Evolutionary conservation across 176 grass and related monocot genomes (phyloP).

Genomic region (Aegilops tauschii): DNA sequence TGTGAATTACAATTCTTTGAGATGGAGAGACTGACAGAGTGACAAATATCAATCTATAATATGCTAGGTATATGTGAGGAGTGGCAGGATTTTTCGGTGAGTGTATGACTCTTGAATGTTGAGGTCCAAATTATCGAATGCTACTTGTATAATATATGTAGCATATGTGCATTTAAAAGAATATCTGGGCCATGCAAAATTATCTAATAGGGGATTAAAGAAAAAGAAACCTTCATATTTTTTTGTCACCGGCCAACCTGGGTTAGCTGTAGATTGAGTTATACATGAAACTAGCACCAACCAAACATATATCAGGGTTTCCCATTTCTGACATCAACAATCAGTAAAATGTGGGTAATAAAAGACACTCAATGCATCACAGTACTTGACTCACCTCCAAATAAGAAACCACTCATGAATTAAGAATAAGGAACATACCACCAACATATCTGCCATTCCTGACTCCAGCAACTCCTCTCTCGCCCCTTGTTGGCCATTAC

Average conservation of each 20-base stretch:
- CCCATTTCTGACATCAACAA: not conserved
- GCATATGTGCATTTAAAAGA: not conserved
- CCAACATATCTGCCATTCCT: slow-evolving; percentile 73
- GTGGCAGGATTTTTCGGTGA: too few relatives aligned
- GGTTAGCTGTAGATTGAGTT: slow-evolving; percentile 15
- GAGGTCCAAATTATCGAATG: too few relatives aligned
- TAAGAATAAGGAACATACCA: slow-evolving; percentile 41
- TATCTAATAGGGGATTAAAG: not conserved
- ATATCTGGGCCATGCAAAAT: not conserved
- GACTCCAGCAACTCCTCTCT: slow-evolving; percentile 89
- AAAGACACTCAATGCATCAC: not conserved
- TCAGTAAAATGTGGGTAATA: not conserved
- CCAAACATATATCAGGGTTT: not conserved
- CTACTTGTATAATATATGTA: too few relatives aligned
- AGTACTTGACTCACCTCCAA: not conserved
- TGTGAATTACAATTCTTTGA: not conserved
- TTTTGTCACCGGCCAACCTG: not conserved
- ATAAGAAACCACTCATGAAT: not conserved
- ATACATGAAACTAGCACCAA: not conserved
- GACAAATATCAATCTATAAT: not conserved
- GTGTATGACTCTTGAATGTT: too few relatives aligned
- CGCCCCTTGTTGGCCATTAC: slow-evolving; percentile 44
- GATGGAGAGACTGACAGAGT: not conserved
- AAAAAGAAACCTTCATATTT: not conserved
- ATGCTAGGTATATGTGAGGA: not conserved